Evolutionary conservation across 1,284 basidiomycete species (phyloP).

Genomic region (Pseudozyma sp.): DNA sequence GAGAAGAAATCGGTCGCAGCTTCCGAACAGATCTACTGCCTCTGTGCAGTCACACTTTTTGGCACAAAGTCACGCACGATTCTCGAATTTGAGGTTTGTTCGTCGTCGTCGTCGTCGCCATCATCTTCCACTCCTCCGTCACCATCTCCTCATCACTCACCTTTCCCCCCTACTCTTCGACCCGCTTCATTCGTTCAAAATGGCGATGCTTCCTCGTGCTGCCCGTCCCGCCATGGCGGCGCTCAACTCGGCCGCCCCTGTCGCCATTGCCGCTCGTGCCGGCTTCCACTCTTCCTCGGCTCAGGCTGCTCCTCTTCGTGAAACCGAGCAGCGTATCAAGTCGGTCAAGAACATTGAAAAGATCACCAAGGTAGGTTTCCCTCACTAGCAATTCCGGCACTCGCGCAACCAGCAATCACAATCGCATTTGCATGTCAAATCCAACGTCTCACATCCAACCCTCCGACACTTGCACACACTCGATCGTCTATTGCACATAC

Average conservation of each 20-base stretch:
- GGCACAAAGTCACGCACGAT: neutral
- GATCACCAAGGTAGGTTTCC: slow-evolving; percentile 87
- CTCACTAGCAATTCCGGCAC: neutral
- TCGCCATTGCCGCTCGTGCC: slow-evolving; percentile 53
- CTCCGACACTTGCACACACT: neutral
- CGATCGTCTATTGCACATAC: too few species aligned
- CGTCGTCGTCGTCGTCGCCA: slow-evolving; percentile 9
- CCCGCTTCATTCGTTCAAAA: slow-evolving; percentile 25
- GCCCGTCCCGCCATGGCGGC: slow-evolving; percentile 54
- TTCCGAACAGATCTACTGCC: neutral
- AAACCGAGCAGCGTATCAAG: slow-evolving; percentile 96
- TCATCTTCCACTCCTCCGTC: slow-evolving; percentile 3
- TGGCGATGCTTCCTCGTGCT: slow-evolving; percentile 63
- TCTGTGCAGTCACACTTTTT: neutral
- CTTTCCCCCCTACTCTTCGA: slow-evolving; percentile 3
- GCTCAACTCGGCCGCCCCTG: slow-evolving; percentile 45
- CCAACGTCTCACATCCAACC: neutral
- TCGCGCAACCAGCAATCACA: too few species aligned
- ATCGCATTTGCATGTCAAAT: neutral
- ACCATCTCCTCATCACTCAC: slow-evolving; percentile 8
- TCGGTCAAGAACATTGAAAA: slow-evolving; percentile 96
- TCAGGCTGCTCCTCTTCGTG: slow-evolving; percentile 96
- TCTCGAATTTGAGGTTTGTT: slow-evolving; percentile 2
- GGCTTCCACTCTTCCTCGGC: slow-evolving; percentile 71
- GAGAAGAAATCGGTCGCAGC: slow-evolving; percentile 1